phyloP scores from a whole-genome alignment of 768 basidiomycete species.

The Rickenella mellea region DNA sequence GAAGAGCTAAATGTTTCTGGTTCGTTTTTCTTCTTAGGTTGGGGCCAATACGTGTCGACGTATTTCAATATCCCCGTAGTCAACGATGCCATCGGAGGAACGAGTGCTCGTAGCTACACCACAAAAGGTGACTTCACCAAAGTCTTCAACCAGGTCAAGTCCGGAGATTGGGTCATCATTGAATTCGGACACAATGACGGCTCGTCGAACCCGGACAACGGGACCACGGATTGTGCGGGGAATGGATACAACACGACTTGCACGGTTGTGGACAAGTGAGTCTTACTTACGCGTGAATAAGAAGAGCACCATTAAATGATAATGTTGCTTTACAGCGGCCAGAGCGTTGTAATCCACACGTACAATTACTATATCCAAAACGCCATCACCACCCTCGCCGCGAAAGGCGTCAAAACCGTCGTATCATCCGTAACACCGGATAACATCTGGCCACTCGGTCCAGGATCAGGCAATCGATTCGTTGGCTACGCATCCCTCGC shows the following conservation, averaged over 20 bases:
- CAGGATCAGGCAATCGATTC: no score
- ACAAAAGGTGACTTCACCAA: constrained; percentile 31
- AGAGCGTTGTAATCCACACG: constrained; percentile 29
- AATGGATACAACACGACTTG: no score
- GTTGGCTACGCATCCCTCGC: constrained; percentile 33
- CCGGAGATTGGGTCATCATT: constrained; percentile 24
- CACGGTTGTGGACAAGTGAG: no score
- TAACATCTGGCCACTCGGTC: constrained; percentile 40
- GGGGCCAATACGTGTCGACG: constrained; percentile 34
- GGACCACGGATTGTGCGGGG: no score
- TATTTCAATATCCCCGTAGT: constrained; percentile 33
- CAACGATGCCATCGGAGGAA: constrained; percentile 37
- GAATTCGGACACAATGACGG: constrained; percentile 42
- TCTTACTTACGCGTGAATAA: no score
- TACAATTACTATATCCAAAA: constrained; percentile 38
- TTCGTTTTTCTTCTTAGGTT: constrained; percentile 16
- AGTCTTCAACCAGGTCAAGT: constrained; percentile 25
- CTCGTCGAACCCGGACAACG: constrained; percentile 15
- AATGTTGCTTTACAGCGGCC: constrained; percentile 24
- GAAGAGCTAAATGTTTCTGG: no score
- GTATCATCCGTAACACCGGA: constrained; percentile 39
- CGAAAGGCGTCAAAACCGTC: constrained; percentile 40
- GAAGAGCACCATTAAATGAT: no score
- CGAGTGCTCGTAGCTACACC: constrained; percentile 36
- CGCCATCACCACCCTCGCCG: constrained; percentile 28